Evolutionary conservation across 2,329 filamentous ascomycete species (phyloP).

Genomic region (Epicoccum sorghinum): DNA sequence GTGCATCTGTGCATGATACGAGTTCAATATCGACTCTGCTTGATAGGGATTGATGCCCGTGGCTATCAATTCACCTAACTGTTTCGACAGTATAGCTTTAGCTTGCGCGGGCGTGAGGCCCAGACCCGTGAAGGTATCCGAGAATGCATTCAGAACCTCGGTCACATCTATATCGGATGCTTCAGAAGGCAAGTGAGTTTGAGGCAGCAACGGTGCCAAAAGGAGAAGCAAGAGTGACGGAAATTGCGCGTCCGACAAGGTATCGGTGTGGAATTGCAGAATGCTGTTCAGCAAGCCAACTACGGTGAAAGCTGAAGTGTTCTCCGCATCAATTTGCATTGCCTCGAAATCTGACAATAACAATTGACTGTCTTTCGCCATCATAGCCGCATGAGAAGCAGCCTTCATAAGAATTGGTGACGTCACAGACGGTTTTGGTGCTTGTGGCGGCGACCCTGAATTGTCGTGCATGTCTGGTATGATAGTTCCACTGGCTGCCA

Average conservation of each 20-base stretch:
- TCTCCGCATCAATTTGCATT: conserved; percentile 42
- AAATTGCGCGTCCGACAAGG: conserved; percentile 54
- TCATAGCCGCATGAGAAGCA: conserved; percentile 32
- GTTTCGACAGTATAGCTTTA: conserved; percentile 48
- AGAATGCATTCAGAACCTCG: conserved; percentile 47
- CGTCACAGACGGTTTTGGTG: conserved; percentile 20
- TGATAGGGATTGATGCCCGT: conserved; percentile 58
- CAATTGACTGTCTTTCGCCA: conserved; percentile 36
- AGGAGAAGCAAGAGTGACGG: conserved; percentile 55
- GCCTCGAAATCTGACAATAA: conserved; percentile 46
- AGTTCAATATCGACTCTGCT: conserved; percentile 60
- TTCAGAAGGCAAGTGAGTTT: conserved; percentile 44
- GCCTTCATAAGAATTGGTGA: conserved; percentile 32
- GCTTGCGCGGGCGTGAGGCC: conserved; percentile 48
- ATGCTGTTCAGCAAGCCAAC: conserved; percentile 52
- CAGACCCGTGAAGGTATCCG: conserved; percentile 47
- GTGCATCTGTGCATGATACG: conserved; percentile 63
- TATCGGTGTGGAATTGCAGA: conserved; percentile 50
- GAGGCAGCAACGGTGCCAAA: conserved; percentile 53
- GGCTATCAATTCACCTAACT: conserved; percentile 49
- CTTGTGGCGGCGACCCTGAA: conserved; percentile 33
- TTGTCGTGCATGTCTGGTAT: conserved; percentile 44
- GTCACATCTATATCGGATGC: conserved; percentile 34
- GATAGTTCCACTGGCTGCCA: conserved; percentile 52
- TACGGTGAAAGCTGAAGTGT: conserved; percentile 47